Conservation (phyloP, 2,329 filamentous ascomycete genomes). For the Xylariales sp. region DNA sequence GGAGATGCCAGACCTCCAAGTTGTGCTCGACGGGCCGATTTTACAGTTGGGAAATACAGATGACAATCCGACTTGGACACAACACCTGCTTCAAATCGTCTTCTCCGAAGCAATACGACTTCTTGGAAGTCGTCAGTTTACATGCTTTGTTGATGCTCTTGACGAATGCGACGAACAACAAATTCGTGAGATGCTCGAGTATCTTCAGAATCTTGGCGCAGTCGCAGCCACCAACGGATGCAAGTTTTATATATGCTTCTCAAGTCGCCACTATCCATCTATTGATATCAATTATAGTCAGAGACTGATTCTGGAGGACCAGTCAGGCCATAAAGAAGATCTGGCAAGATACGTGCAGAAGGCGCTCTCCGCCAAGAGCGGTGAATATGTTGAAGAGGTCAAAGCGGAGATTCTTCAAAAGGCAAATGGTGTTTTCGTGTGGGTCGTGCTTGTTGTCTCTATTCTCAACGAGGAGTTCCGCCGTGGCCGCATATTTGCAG, state of each 20-base stretch:
- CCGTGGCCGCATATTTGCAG: constrained; percentile 21
- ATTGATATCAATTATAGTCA: constrained; percentile 25
- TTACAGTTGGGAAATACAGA: too few species aligned
- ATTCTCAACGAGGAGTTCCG: constrained; percentile 38
- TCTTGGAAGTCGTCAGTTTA: constrained; percentile 3
- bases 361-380: constrained; percentile 17
- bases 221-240: background rate
- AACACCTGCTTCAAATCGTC: constrained; percentile 5
- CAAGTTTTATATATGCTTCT: constrained; percentile 11
- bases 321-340: constrained; percentile 19
- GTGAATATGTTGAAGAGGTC: constrained; percentile 12
- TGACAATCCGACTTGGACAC: background rate
- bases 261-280: constrained; percentile 38
- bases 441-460: constrained; percentile 35
- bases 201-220: constrained; percentile 8
- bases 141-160: constrained; percentile 15
- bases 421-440: constrained; percentile 38
- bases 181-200: constrained; percentile 13
- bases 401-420: constrained; percentile 25
- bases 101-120: constrained; percentile 6
- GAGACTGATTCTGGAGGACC: constrained; percentile 19
- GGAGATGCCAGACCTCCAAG: constrained; percentile 22
- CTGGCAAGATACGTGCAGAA: constrained; percentile 22
- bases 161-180: constrained; percentile 16
- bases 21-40: constrained; percentile 17